phyloP scores from a whole-genome alignment of 176 grass and related monocot species.

The Oryza australiensis region DNA sequence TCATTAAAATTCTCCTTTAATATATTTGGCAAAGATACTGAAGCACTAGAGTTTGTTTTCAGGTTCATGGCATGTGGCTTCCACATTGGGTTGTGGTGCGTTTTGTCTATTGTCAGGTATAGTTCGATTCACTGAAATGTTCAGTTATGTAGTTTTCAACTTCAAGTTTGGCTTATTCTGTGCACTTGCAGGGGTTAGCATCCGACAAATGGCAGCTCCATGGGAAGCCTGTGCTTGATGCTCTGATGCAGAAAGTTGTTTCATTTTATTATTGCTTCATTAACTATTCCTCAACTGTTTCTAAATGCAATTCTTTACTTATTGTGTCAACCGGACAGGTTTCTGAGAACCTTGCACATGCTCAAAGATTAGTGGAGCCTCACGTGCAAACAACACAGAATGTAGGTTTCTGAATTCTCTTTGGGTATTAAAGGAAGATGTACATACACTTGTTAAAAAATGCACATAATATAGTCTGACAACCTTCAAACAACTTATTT shows the following conservation, averaged over 20 bases:
- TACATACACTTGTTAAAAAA: neutral
- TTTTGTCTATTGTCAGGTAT: constrained; percentile 42
- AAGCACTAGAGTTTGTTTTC: neutral
- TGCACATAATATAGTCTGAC: neutral
- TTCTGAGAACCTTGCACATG: constrained; percentile 9
- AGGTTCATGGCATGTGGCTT: constrained; percentile 55
- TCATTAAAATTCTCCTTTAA: neutral
- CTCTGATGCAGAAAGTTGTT: constrained; percentile 26
- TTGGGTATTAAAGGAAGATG: neutral
- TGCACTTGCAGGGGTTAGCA: constrained; percentile 29
- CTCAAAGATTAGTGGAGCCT: constrained; percentile 11
- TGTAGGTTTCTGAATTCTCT: neutral
- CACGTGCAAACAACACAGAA: constrained; percentile 8
- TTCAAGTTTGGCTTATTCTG: neutral
- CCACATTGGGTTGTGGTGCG: constrained; percentile 44
- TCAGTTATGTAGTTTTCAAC: neutral
- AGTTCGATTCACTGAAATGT: neutral
- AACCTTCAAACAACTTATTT: too few species aligned
- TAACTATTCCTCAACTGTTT: neutral
- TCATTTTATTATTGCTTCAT: neutral
- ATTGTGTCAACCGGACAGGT: constrained; percentile 11
- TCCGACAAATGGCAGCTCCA: constrained; percentile 43
- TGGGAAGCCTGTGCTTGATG: constrained; percentile 25
- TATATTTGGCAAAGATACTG: neutral
- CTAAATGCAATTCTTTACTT: neutral